Conservation (phyloP, 768 basidiomycete species). For the Trametes meyenii region DNA sequence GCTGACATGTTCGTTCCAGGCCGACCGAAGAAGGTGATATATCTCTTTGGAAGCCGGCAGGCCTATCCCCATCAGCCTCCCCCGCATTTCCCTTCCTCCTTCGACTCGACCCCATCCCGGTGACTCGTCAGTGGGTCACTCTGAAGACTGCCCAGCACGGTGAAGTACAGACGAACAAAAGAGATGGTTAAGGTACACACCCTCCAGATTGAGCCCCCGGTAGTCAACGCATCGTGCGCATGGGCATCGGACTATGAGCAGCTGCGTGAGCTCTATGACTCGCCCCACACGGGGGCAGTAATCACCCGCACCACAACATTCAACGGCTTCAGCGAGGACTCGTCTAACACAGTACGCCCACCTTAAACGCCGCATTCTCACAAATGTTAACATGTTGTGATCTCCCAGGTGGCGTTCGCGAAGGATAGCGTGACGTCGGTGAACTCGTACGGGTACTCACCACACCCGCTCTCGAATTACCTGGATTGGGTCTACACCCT, state of each 20-base stretch:
- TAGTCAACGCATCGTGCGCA: slow-evolving; percentile 79
- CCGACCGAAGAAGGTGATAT: slow-evolving; percentile 9
- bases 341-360: slow-evolving; percentile 57
- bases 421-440: slow-evolving; percentile 57
- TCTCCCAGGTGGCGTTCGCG: slow-evolving; percentile 61
- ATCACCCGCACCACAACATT: slow-evolving; percentile 79
- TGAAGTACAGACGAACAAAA: background rate
- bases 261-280: slow-evolving; percentile 66
- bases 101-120: background rate
- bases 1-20: slow-evolving; percentile 18
- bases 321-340: slow-evolving; percentile 69
- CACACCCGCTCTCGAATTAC: slow-evolving; percentile 68
- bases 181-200: slow-evolving; percentile 61
- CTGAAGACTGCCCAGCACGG: background rate
- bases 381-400: background rate
- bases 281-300: slow-evolving; percentile 72
- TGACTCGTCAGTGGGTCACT: background rate
- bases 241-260: slow-evolving; percentile 77
- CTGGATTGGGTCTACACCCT: slow-evolving; percentile 60
- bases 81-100: background rate
- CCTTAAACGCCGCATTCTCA: background rate
- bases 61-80: background rate
- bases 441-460: slow-evolving; percentile 90
- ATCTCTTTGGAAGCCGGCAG: slow-evolving; percentile 4
- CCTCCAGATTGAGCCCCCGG: slow-evolving; percentile 59